These are phyloP conservation scores for Hyparrhenia diplandra DNA, from an alignment of 176 grass and related monocot genomes.

Conservation along the genomic window DNA sequence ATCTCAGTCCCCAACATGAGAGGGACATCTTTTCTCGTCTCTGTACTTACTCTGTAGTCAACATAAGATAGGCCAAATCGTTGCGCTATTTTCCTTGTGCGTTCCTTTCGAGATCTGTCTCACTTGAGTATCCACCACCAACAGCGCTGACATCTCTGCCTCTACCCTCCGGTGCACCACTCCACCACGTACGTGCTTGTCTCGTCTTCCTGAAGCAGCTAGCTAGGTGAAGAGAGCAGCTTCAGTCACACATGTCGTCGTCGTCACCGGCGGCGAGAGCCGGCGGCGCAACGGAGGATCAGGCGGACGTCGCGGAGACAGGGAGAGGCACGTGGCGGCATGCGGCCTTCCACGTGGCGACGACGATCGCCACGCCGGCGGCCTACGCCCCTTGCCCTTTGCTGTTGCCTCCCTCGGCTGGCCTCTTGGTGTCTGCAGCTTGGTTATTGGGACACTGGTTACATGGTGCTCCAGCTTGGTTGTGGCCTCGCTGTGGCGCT, in stretches of 20 bases:
- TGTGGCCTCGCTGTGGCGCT: conserved; percentile 68
- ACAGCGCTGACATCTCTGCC: background rate
- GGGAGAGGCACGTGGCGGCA: conserved; percentile 74
- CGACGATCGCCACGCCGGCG: conserved; percentile 78
- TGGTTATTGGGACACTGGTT: conserved; percentile 58
- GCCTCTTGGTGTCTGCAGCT: conserved; percentile 64
- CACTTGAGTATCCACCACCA: background rate
- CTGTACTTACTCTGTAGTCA: background rate
- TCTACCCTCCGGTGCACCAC: background rate
- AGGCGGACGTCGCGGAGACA: background rate
- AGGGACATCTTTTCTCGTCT: background rate
- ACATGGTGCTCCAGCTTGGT: conserved; percentile 75
- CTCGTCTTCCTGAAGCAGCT: background rate
- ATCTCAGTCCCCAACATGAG: too few species aligned
- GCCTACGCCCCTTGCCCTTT: conserved; percentile 70
- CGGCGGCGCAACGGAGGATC: conserved; percentile 16
- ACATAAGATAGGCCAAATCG: background rate
- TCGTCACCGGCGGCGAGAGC: background rate
- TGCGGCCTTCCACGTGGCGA: conserved; percentile 68
- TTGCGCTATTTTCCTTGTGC: background rate
- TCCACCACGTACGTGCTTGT: too few species aligned
- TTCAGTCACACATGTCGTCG: background rate
- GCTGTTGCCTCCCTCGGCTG: conserved; percentile 79
- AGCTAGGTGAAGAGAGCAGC: background rate
- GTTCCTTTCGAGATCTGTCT: background rate